Conservation (phyloP, 306 rosid species). For the Vigna unguiculata region DNA sequence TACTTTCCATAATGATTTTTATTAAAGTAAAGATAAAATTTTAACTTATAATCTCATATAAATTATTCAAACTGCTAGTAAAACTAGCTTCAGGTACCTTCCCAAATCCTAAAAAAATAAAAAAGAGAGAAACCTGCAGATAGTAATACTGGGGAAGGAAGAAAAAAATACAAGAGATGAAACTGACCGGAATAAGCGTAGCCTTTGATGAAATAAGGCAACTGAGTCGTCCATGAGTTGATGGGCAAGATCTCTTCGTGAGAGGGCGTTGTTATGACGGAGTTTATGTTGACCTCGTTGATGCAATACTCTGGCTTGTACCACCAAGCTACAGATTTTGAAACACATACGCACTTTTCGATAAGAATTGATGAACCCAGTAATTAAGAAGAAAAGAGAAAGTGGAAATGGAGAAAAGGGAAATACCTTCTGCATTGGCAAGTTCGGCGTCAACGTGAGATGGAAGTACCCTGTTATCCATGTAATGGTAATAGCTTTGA, state of each 20-base stretch:
- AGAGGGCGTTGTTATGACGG: constrained; percentile 82
- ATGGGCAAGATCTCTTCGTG: constrained; percentile 80
- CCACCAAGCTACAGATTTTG: constrained; percentile 70
- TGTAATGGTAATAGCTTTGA: constrained; percentile 61
- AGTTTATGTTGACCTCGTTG: constrained; percentile 80
- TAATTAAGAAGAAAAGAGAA: not conserved
- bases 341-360: not conserved
- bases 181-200: constrained; percentile 84
- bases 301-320: constrained; percentile 83
- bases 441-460: constrained; percentile 79
- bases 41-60: too few relatives aligned
- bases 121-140: too few relatives aligned
- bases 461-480: constrained; percentile 78
- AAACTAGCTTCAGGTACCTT: too few relatives aligned
- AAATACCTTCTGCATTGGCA: constrained; percentile 72
- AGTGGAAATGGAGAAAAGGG: not conserved
- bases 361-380: too few relatives aligned
- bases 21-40: too few relatives aligned
- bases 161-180: too few relatives aligned
- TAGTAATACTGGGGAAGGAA: too few relatives aligned
- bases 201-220: constrained; percentile 68
- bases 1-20: not conserved
- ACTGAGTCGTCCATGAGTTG: constrained; percentile 72
- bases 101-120: too few relatives aligned
- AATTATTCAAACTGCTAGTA: too few relatives aligned